Conservation (phyloP, 1,284 basidiomycete species). For the Amylostereum areolatum region DNA sequence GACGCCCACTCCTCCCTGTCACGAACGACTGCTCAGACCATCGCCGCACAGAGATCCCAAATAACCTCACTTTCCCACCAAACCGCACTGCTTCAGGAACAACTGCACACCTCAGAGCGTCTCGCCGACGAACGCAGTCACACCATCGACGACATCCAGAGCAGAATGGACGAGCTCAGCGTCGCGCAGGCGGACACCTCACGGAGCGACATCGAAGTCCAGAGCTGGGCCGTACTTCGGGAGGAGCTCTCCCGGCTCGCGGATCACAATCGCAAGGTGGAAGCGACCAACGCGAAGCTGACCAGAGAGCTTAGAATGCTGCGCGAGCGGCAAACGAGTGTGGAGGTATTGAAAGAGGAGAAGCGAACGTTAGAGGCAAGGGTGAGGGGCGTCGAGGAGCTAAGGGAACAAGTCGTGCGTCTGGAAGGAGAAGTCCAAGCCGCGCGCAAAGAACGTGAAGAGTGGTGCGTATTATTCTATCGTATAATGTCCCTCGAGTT, state of each 20-base stretch:
- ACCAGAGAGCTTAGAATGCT: constrained; percentile 47
- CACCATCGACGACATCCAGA: constrained; percentile 38
- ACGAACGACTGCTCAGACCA: constrained; percentile 38
- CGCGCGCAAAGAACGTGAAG: constrained; percentile 46
- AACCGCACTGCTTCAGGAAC: constrained; percentile 36
- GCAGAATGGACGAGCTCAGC: constrained; percentile 38
- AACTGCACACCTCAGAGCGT: constrained; percentile 33
- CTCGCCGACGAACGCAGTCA: constrained; percentile 36
- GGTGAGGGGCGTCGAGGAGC: constrained; percentile 43
- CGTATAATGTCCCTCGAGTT: background rate
- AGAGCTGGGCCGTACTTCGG: constrained; percentile 49
- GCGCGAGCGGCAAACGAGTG: constrained; percentile 47
- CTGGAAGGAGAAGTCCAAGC: constrained; percentile 62
- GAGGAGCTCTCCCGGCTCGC: constrained; percentile 62
- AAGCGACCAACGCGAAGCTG: constrained; percentile 57
- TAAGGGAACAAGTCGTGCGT: constrained; percentile 49
- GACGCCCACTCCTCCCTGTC: constrained; percentile 43
- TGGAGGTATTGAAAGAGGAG: constrained; percentile 72
- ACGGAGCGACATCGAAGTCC: constrained; percentile 31
- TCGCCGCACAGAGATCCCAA: constrained; percentile 42
- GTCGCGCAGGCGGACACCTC: constrained; percentile 20
- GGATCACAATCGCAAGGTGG: constrained; percentile 53
- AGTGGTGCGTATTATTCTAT: constrained; percentile 32
- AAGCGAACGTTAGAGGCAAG: constrained; percentile 61
- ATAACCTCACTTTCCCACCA: constrained; percentile 40